Conservation (phyloP, 1,284 basidiomycete genomes). For the Volvariella volvacea region DNA sequence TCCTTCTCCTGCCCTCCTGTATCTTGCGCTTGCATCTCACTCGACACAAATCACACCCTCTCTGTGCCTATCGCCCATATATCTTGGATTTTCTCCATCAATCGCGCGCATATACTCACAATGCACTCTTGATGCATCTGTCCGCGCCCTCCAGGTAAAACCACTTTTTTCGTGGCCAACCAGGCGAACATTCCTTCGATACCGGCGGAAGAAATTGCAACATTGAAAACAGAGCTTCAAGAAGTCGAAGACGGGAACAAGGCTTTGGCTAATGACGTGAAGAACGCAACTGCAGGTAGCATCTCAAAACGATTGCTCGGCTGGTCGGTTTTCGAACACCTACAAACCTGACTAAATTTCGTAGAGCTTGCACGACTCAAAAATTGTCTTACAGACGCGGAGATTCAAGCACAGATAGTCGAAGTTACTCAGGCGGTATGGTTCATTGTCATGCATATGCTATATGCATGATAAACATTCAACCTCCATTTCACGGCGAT, state of each 20-base stretch:
- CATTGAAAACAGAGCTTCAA: conserved; percentile 49
- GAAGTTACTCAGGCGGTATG: conserved; percentile 35
- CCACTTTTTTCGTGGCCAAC: conserved; percentile 76
- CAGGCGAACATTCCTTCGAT: conserved; percentile 59
- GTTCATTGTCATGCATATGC: not conserved
- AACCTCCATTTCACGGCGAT: conserved; percentile 3
- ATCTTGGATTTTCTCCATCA: too few relatives aligned
- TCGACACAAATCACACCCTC: too few relatives aligned
- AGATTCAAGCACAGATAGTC: conserved; percentile 46
- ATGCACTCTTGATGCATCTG: conserved; percentile 8
- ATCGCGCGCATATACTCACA: not conserved
- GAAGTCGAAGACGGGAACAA: conserved; percentile 57
- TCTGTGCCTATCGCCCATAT: too few relatives aligned
- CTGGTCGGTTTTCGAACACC: conserved; percentile 7
- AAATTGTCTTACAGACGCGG: conserved; percentile 58
- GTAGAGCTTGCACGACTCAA: conserved; percentile 62
- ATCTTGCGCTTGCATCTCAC: too few relatives aligned
- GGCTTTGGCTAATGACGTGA: conserved; percentile 40
- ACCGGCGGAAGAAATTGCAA: conserved; percentile 48
- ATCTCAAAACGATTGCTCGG: conserved; percentile 5
- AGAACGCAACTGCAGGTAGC: conserved; percentile 45
- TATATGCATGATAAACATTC: too few relatives aligned
- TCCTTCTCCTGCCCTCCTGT: conserved; percentile 4
- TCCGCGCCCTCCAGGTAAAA: conserved; percentile 53
- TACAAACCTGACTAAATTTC: conserved; percentile 5